A percentile compares a stretch with the other conserved stretches of the same genome.
Evolutionary conservation across 352 stramenopile species (phyloP).

Genomic region (Thraustochytrium sp.): DNA sequence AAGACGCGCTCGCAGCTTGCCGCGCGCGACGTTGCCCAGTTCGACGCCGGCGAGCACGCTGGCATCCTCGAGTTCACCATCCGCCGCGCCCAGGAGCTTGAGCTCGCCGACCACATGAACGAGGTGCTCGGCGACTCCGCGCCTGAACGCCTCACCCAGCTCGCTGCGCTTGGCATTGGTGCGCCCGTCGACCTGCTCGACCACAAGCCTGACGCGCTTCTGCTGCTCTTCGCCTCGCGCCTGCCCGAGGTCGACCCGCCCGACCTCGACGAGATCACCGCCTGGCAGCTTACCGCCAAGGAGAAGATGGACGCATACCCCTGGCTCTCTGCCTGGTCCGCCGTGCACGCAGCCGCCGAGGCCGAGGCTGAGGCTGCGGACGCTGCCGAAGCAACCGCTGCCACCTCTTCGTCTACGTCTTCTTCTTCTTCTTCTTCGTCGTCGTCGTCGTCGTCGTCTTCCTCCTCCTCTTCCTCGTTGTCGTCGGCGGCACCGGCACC

Average conservation of each 20-base stretch:
- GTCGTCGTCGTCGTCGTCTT: slow-evolving; percentile 1
- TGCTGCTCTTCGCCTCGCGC: background rate
- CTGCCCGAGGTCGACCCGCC: background rate
- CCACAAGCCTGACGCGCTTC: slow-evolving; percentile 3
- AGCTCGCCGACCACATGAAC: slow-evolving; percentile 18
- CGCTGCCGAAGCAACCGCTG: background rate
- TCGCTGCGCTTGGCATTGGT: background rate
- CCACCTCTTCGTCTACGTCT: background rate
- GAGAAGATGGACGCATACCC: background rate
- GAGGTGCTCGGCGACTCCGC: background rate
- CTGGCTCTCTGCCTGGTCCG: slow-evolving; percentile 12
- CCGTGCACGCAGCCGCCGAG: background rate
- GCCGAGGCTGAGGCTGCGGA: background rate
- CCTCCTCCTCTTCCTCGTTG: background rate
- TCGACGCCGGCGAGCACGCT: background rate
- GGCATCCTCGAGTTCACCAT: background rate
- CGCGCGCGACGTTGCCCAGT: background rate
- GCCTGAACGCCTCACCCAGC: background rate
- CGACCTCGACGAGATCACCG: background rate
- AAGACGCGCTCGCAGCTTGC: slow-evolving; percentile 21
- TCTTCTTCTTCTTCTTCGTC: background rate
- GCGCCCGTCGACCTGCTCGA: slow-evolving; percentile 11
- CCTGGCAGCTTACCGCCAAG: background rate
- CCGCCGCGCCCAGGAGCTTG: background rate
- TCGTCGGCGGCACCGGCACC: background rate